Conservation (phyloP, 1,284 basidiomycete species). For the Pterulicium gracile region DNA sequence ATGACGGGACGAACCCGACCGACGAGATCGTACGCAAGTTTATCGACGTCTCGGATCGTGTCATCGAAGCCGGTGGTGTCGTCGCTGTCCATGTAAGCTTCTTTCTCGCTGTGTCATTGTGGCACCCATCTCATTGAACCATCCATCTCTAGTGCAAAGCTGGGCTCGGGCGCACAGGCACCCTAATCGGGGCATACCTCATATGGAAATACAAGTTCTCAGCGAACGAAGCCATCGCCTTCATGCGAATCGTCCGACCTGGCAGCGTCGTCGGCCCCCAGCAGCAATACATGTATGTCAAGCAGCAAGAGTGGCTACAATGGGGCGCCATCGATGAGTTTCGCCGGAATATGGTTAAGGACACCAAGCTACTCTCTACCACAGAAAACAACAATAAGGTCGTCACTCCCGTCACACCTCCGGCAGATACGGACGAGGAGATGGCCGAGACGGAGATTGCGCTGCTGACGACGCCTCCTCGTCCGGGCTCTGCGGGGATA, state of each 20-base stretch:
- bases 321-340: constrained; percentile 83
- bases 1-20: constrained; percentile 96
- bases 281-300: constrained; percentile 94
- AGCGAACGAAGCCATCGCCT: constrained; percentile 94
- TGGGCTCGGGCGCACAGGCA: constrained; percentile 87
- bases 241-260: constrained; percentile 95
- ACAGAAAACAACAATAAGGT: constrained; percentile 19
- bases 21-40: constrained; percentile 91
- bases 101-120: constrained; percentile 11
- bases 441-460: constrained; percentile 21
- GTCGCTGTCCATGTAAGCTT: constrained; percentile 79
- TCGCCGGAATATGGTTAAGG: constrained; percentile 34
- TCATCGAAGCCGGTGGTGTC: constrained; percentile 69
- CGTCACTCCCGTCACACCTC: constrained; percentile 73
- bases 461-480: constrained; percentile 32
- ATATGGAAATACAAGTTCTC: constrained; percentile 99
- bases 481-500: constrained; percentile 6
- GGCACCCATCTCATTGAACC: constrained; percentile 9
- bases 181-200: constrained; percentile 93
- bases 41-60: constrained; percentile 73
- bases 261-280: constrained; percentile 93
- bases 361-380: constrained; percentile 23
- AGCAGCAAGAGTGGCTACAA: constrained; percentile 88
- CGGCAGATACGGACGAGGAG: constrained; percentile 57
- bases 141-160: constrained; percentile 75